These are phyloP conservation scores for Aspergillus sclerotiicarbonarius DNA, from an alignment of 495 filamentous ascomycete genomes.

Conservation along the genomic window DNA sequence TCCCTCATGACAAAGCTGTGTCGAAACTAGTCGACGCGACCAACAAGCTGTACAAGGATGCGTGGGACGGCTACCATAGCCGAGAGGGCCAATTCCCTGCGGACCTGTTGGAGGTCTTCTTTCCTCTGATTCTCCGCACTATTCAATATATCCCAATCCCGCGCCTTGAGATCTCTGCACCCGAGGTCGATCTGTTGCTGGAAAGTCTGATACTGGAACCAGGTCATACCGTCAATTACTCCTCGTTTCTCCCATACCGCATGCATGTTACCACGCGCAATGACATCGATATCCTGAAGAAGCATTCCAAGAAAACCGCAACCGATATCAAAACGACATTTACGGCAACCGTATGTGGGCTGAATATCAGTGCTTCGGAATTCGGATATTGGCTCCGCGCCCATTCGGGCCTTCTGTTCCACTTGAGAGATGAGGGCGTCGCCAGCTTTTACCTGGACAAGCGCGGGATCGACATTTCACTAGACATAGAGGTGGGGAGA, in stretches of 20 bases:
- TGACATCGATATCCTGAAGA: constrained; percentile 80
- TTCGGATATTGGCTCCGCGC: constrained; percentile 76
- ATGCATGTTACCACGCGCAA: constrained; percentile 80
- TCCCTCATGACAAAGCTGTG: constrained; percentile 68
- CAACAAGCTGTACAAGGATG: constrained; percentile 60
- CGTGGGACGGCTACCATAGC: constrained; percentile 58
- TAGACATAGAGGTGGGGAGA: constrained; percentile 77
- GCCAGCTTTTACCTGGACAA: constrained; percentile 81
- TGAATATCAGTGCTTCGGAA: constrained; percentile 79
- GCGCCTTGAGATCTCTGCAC: constrained; percentile 77
- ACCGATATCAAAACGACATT: constrained; percentile 66
- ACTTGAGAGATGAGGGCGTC: constrained; percentile 76
- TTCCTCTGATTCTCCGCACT: constrained; percentile 71
- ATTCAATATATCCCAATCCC: constrained; percentile 88
- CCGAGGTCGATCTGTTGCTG: constrained; percentile 77
- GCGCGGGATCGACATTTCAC: constrained; percentile 78
- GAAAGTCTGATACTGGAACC: constrained; percentile 92
- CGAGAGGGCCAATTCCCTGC: constrained; percentile 67
- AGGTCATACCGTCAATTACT: constrained; percentile 76
- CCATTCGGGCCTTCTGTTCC: constrained; percentile 65
- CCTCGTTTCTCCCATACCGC: constrained; percentile 85
- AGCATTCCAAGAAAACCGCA: constrained; percentile 64
- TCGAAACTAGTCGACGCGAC: constrained; percentile 63
- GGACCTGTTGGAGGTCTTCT: constrained; percentile 72
- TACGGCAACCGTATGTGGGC: constrained; percentile 71